These are phyloP conservation scores for Odonthalia washingtoniensis DNA, from an alignment of 31 red algal genomes.

Conservation along the genomic window DNA sequence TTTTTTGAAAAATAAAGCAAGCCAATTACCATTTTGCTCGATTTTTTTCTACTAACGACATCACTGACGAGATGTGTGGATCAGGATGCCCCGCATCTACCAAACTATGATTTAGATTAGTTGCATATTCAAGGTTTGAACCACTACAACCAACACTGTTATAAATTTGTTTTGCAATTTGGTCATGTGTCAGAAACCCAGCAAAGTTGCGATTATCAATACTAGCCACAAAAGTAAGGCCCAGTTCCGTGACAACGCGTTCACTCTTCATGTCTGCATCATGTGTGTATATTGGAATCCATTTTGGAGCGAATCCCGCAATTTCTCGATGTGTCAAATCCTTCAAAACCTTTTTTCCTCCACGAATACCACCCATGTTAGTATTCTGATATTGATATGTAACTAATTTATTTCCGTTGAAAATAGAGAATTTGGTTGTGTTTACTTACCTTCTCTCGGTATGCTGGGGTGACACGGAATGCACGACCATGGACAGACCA, in stretches of 20 bases:
- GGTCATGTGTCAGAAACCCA: slow-evolving; percentile 48
- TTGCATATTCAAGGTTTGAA: slow-evolving; percentile 56
- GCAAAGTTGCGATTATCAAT: slow-evolving; percentile 25
- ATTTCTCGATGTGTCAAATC: slow-evolving; percentile 44
- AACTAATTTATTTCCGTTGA: neutral
- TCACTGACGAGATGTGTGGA: slow-evolving; percentile 27
- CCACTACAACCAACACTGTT: slow-evolving; percentile 30
- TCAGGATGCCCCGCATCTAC: slow-evolving; percentile 36
- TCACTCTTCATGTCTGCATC: neutral
- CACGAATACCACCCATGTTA: neutral
- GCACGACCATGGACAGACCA: slow-evolving; percentile 60
- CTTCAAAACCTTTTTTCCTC: slow-evolving; percentile 13
- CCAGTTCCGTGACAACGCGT: slow-evolving; percentile 8
- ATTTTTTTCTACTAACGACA: neutral
- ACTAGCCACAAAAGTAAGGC: slow-evolving; percentile 48
- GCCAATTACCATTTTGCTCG: no score
- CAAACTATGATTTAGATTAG: slow-evolving; percentile 36
- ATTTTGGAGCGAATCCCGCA: slow-evolving; percentile 44
- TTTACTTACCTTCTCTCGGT: slow-evolving; percentile 58
- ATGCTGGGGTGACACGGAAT: slow-evolving; percentile 37
- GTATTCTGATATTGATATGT: neutral
- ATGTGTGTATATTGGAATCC: slow-evolving; percentile 38
- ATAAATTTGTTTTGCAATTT: slow-evolving; percentile 43
- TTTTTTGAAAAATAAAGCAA: no score
- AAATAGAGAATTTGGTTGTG: neutral